These are phyloP conservation scores for Cyphellophora europaea DNA, from an alignment of 2,329 filamentous ascomycete genomes.

Conservation along the genomic window DNA sequence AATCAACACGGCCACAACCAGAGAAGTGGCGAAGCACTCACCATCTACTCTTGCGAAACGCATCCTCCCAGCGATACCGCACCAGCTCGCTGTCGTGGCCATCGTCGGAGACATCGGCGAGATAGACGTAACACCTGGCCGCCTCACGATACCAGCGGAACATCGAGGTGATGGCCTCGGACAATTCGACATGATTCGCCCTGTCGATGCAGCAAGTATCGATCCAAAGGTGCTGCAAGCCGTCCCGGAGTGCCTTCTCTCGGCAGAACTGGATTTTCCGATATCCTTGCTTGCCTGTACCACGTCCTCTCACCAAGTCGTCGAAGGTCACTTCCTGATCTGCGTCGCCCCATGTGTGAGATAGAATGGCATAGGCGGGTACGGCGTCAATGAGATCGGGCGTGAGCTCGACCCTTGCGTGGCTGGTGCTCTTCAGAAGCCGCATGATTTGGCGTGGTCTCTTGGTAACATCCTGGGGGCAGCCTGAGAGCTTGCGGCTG, in stretches of 20 bases:
- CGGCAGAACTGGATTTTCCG: slow-evolving; percentile 4
- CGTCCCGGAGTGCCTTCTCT: slow-evolving; percentile 1
- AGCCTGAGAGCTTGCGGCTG: no score
- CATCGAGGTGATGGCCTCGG: slow-evolving; percentile 15
- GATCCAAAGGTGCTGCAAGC: slow-evolving; percentile 18
- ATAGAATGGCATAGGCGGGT: slow-evolving; percentile 18
- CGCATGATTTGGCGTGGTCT: no score
- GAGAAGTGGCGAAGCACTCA: no score
- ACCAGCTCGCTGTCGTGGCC: neutral
- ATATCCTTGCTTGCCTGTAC: slow-evolving; percentile 4
- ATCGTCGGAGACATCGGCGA: slow-evolving; percentile 10
- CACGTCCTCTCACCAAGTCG: slow-evolving; percentile 3
- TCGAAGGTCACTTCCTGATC: slow-evolving; percentile 11
- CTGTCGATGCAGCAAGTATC: slow-evolving; percentile 20
- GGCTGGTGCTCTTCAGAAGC: no score
- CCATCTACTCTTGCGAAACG: slow-evolving; percentile 9
- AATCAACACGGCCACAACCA: no score
- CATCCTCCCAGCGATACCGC: slow-evolving; percentile 1
- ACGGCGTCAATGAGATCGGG: no score
- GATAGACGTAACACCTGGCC: slow-evolving; percentile 8
- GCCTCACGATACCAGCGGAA: slow-evolving; percentile 17
- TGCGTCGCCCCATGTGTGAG: slow-evolving; percentile 15
- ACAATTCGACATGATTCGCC: slow-evolving; percentile 12
- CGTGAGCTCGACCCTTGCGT: no score
- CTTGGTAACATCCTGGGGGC: no score